Base-by-base conservation (phyloP, 371 early-diverging fungal genomes). In the Cokeromyces recurvatus region DNA sequence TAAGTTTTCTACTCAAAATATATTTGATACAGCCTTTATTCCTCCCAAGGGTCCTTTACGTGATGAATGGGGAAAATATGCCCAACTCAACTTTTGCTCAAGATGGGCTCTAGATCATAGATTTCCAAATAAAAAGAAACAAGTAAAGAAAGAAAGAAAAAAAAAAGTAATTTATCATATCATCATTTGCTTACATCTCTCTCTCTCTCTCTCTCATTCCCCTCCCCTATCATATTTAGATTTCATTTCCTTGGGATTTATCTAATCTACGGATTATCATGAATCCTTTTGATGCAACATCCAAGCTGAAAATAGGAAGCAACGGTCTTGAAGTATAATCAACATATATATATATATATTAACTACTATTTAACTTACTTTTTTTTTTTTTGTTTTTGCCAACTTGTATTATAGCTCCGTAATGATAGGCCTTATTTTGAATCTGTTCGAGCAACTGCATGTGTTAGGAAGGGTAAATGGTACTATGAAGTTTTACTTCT, bases 401-500 rank as follows among this genome's bases (percentile, higher is more conserved):
- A n/a, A n/a, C n/a, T n/a, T n/a, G n/a, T n/a, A n/a, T n/a, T n/a
- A n/a, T 45, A 56, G 66, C 19, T 75, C 20, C 67, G 75, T 10
- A 75, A 75, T 43, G 75, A 75, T 40, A 48, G 66, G 31, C 64
- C 66, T 0, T 59, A 66, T 46, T 71, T 75, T 57, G 75, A 75
- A 50, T 71, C 71, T n/a, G 56, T 66, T 10, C 60, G 75, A 9
- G 67, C 63, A 8, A 71, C 69, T 9, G 68, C 71, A 1, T 57
- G 62, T 38, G 74, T 74, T 14, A 67, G 56, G 21, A 40, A 49
- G 4, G 84, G 78, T 0, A 81, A 76, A 55, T 83, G 84, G 84
- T 79, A 74, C 38, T 83, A 81, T 46, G 84, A 83, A 50, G 72
- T 75, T 1, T 44, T 76, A 5, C 47, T 81, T 6, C 39, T 79